Percentiles rank a stretch among this genome's conserved stretches.
Conservation (phyloP, 106 monocot genomes). For the Dendrobium huoshanense region DNA sequence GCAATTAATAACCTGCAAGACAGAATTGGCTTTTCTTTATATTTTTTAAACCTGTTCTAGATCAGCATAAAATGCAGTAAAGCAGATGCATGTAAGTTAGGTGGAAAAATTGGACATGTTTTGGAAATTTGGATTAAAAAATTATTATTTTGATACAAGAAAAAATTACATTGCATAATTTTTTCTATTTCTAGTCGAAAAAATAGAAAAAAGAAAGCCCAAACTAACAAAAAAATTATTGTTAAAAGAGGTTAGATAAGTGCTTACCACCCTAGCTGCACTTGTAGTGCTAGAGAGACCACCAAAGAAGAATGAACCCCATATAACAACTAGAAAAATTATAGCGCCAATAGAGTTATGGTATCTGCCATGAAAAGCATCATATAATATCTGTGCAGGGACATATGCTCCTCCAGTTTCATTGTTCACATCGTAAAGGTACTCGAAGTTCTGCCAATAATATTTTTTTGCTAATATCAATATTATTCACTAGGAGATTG, state of each 20-base stretch:
- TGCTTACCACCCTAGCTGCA: slow-evolving; percentile 71
- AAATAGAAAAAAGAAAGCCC: background rate
- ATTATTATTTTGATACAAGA: too few species aligned
- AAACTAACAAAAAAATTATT: background rate
- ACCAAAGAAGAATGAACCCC: slow-evolving; percentile 88
- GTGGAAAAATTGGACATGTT: too few species aligned
- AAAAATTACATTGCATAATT: too few species aligned
- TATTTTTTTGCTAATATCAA: background rate
- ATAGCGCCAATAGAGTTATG: slow-evolving; percentile 55
- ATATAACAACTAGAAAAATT: slow-evolving; percentile 48
- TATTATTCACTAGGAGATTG: background rate
- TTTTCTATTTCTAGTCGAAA: too few species aligned
- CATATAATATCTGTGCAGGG: slow-evolving; percentile 64
- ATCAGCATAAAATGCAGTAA: too few species aligned
- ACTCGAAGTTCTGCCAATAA: slow-evolving; percentile 41
- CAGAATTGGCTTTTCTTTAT: too few species aligned
- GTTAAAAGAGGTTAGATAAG: background rate
- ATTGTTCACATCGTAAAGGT: slow-evolving; percentile 51
- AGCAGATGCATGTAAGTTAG: too few species aligned
- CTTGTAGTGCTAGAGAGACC: slow-evolving; percentile 72
- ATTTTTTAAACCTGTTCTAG: too few species aligned
- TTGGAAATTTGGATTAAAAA: too few species aligned
- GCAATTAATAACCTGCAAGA: too few species aligned
- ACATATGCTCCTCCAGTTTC: slow-evolving; percentile 65
- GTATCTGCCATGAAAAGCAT: slow-evolving; percentile 67